These are phyloP conservation scores for Alternaria dauci DNA, from an alignment of 2,329 filamentous ascomycete genomes.

Conservation along the genomic window DNA sequence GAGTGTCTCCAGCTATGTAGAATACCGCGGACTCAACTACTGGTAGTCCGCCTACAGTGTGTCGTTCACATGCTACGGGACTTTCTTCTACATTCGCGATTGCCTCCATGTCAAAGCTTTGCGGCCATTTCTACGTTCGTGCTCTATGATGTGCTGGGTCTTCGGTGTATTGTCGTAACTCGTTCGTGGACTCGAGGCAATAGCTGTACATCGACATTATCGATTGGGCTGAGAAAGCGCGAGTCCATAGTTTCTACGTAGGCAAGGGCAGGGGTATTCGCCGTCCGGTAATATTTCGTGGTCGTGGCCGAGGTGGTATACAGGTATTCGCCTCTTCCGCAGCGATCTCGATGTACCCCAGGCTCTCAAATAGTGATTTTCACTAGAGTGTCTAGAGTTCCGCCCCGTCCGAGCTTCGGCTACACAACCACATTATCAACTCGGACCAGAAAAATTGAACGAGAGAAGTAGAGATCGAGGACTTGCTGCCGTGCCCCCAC, in stretches of 20 bases:
- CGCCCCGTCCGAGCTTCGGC: neutral
- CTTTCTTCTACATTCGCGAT: accelerated
- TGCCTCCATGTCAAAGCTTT: neutral
- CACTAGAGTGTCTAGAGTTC: neutral
- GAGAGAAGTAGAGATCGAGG: neutral
- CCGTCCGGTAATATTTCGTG: neutral
- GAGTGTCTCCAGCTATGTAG: neutral
- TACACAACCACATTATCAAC: neutral
- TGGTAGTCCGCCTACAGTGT: neutral
- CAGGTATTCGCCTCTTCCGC: neutral
- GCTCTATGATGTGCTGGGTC: neutral
- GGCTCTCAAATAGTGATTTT: neutral
- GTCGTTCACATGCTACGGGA: neutral
- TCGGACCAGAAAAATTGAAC: neutral
- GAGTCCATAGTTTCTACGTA: neutral
- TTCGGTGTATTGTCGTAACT: neutral
- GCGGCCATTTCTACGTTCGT: neutral
- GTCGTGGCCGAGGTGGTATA: neutral
- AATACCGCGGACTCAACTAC: neutral
- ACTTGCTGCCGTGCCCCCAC: neutral
- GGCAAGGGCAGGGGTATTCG: neutral
- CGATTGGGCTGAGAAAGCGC: too few species aligned
- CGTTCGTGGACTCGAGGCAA: neutral
- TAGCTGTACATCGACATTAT: neutral
- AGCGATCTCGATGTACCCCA: neutral